Evolutionary conservation across 768 basidiomycete genomes (phyloP).

Genomic region (Xerocomus brunneocitrinus): DNA sequence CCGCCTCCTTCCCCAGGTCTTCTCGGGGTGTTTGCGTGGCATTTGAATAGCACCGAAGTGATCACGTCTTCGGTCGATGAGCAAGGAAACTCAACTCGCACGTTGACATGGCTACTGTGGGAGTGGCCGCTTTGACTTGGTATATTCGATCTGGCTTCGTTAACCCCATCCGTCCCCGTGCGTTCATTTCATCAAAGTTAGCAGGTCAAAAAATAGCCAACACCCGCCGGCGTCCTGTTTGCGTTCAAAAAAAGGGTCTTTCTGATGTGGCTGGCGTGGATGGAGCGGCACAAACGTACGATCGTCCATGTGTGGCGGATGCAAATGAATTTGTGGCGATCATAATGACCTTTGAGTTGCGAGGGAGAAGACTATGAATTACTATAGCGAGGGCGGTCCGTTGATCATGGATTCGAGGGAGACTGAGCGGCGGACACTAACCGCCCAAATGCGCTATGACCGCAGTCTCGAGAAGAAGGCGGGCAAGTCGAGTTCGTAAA

Average conservation of each 20-base stretch:
- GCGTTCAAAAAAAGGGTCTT: neutral
- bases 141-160: neutral
- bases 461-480: slow-evolving; percentile 6
- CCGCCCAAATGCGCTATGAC: slow-evolving; percentile 1
- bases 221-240: neutral
- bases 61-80: slow-evolving; percentile 2
- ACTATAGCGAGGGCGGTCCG: neutral
- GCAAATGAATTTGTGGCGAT: slow-evolving; percentile 13
- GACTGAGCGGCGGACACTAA: slow-evolving; percentile 2
- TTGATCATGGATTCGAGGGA: neutral
- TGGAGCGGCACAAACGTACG: neutral
- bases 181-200: neutral
- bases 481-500: neutral
- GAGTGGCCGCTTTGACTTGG: neutral
- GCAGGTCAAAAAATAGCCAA: neutral
- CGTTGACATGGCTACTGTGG: slow-evolving; percentile 19
- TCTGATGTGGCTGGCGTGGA: neutral
- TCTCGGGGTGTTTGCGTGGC: slow-evolving; percentile 7
- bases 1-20: slow-evolving; percentile 1
- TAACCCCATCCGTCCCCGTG: neutral
- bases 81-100: neutral
- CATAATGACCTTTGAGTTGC: neutral
- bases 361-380: neutral
- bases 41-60: neutral
- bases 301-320: slow-evolving; percentile 5